phyloP scores from a whole-genome alignment of 495 filamentous ascomycete species.

The Aspergillus mulundensis region DNA sequence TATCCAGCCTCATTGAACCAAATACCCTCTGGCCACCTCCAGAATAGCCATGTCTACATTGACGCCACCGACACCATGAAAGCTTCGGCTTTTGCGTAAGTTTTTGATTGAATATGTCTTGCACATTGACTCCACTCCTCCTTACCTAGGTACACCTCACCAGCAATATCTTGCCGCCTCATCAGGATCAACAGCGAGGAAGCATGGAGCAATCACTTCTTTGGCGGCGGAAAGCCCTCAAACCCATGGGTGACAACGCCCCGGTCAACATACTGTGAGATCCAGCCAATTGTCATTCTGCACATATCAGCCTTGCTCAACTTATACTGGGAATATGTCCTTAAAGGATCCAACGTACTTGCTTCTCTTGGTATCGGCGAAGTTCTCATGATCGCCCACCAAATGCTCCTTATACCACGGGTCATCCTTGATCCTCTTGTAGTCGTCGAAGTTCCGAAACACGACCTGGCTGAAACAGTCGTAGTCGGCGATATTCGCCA shows the following conservation, averaged over 20 bases:
- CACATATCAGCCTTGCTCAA: neutral
- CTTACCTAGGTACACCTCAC: no score
- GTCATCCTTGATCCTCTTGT: slow-evolving; percentile 35
- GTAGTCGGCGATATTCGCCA: slow-evolving; percentile 40
- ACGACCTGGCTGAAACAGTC: slow-evolving; percentile 48
- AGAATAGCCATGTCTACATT: neutral
- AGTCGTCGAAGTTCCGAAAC: slow-evolving; percentile 41
- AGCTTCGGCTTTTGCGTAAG: no score
- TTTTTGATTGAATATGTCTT: no score
- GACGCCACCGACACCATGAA: neutral
- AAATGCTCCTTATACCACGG: slow-evolving; percentile 36
- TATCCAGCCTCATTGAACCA: neutral
- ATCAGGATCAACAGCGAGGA: neutral
- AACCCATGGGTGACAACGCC: slow-evolving; percentile 6
- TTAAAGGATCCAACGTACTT: slow-evolving; percentile 26
- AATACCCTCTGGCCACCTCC: neutral
- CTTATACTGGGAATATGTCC: no score
- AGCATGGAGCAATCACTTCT: neutral
- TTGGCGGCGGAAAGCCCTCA: neutral
- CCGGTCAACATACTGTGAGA: slow-evolving; percentile 19
- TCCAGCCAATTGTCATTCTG: slow-evolving; percentile 36
- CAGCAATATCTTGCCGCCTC: no score
- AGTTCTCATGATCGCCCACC: slow-evolving; percentile 40
- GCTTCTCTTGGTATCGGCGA: slow-evolving; percentile 44
- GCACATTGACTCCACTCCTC: no score